Evolutionary conservation across 2,329 filamentous ascomycete genomes (phyloP).

Genomic region (Fusarium foetens): DNA sequence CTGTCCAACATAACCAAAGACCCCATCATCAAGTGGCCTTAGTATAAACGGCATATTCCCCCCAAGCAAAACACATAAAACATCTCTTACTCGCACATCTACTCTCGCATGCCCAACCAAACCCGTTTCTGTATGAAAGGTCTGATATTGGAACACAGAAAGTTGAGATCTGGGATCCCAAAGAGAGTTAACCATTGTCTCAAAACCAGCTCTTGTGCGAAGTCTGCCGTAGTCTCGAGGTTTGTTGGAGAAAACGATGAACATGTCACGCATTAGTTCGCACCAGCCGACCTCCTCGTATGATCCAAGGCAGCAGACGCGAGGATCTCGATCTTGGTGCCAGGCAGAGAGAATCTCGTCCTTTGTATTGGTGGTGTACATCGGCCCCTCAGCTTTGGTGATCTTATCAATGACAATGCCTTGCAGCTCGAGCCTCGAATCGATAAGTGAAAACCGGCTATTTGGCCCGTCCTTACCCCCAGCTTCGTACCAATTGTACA

Average conservation of each 20-base stretch:
- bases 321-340: background rate
- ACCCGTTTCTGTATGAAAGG: background rate
- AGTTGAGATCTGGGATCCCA: background rate
- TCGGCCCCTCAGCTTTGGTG: background rate
- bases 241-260: background rate
- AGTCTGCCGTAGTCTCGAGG: background rate
- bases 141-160: background rate
- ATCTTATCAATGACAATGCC: background rate
- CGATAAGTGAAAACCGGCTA: background rate
- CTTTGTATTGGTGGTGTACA: rapidly evolving
- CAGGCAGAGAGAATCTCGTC: background rate
- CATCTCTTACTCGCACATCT: background rate
- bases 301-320: background rate
- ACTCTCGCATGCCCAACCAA: background rate
- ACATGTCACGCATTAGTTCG: background rate
- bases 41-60: background rate
- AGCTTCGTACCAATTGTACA: background rate
- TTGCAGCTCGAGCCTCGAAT: background rate
- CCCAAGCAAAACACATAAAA: background rate
- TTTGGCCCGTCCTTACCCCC: rapidly evolving
- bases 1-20: background rate
- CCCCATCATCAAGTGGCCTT: too few species aligned
- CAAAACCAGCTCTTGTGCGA: background rate
- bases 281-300: background rate
- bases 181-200: background rate